phyloP scores from a whole-genome alignment of 345 rosid genomes.

The Firmiana major region DNA sequence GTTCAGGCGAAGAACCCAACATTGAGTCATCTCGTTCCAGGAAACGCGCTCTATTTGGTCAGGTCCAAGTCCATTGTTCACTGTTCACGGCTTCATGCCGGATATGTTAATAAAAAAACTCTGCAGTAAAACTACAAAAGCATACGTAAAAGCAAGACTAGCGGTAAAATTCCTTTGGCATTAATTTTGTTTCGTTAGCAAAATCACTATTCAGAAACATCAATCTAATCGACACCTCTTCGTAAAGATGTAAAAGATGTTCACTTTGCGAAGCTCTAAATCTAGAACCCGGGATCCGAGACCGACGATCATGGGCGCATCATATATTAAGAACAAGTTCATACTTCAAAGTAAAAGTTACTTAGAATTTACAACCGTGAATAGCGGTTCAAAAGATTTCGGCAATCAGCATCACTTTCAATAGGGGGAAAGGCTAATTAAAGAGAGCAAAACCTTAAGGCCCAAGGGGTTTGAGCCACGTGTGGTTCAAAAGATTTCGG shows the following conservation, averaged over 20 bases:
- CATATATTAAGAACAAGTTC: neutral
- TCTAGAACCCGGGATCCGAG: neutral
- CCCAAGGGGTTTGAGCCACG: neutral
- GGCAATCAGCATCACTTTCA: neutral
- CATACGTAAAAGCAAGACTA: too few relatives aligned
- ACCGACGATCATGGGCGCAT: neutral
- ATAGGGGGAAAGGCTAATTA: too few relatives aligned
- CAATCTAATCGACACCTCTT: neutral
- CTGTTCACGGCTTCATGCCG: neutral
- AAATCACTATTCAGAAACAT: neutral
- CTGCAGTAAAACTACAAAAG: neutral
- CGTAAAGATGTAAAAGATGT: neutral
- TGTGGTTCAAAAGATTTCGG: neutral
- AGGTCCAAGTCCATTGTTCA: neutral
- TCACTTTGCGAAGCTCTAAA: neutral
- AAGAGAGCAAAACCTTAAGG: neutral
- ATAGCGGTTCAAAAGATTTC: neutral
- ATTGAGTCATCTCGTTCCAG: neutral
- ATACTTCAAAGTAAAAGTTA: neutral
- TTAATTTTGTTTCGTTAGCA: too few relatives aligned
- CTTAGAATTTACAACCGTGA: neutral
- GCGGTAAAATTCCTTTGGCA: too few relatives aligned
- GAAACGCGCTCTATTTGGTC: neutral
- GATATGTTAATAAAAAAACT: neutral
- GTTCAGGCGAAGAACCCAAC: neutral